Conservation (phyloP, 106 monocot genomes). For the Xerophyta viscosa region DNA sequence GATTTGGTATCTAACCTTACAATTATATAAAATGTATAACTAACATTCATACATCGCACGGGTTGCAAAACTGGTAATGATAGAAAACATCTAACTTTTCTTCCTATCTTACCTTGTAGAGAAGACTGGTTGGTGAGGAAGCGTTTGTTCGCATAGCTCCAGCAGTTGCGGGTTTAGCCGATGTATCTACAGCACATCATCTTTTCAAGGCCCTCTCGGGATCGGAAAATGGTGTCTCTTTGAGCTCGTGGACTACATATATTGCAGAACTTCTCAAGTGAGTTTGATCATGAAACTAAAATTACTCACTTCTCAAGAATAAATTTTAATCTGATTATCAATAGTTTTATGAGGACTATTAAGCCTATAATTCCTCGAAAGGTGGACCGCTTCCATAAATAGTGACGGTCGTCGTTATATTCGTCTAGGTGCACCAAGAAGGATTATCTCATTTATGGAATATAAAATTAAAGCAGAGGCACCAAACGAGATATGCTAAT, state of each 20-base stretch:
- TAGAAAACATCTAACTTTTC: background rate
- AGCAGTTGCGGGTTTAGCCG: slow-evolving; percentile 70
- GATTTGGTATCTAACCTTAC: too few relatives aligned
- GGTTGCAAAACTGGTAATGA: background rate
- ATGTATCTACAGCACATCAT: slow-evolving; percentile 72
- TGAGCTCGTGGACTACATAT: slow-evolving; percentile 74
- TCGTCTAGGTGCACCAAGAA: too few relatives aligned
- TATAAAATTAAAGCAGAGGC: too few relatives aligned
- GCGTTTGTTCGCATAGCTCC: slow-evolving; percentile 93
- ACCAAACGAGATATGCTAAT: too few relatives aligned
- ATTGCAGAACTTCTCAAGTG: slow-evolving; percentile 89
- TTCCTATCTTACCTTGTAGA: slow-evolving; percentile 23
- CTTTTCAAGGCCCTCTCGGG: slow-evolving; percentile 83
- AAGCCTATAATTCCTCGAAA: too few relatives aligned
- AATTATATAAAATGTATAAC: background rate
- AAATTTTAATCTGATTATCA: too few relatives aligned
- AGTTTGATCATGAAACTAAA: slow-evolving; percentile 20
- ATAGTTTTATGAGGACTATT: too few relatives aligned
- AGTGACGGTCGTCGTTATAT: too few relatives aligned
- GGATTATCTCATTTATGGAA: too few relatives aligned
- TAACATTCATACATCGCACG: too few relatives aligned
- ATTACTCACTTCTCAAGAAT: too few relatives aligned
- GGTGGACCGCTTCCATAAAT: too few relatives aligned
- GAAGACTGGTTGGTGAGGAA: slow-evolving; percentile 56
- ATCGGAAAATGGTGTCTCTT: slow-evolving; percentile 59